Evolutionary conservation across 2,329 filamentous ascomycete species (phyloP).

Genomic region (Torrubiella hemipterigena): DNA sequence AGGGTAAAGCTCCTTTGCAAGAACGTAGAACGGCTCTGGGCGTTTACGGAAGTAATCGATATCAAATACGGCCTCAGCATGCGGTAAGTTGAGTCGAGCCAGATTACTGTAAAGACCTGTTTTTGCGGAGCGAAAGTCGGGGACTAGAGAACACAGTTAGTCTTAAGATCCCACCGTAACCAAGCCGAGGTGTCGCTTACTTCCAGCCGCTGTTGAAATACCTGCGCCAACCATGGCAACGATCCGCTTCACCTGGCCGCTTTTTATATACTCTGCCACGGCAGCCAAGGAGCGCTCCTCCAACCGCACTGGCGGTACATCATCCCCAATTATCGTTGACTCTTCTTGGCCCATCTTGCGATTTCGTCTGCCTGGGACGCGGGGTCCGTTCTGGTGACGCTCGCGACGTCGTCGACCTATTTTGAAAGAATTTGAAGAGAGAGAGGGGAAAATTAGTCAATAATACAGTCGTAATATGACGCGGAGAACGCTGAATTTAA

Average conservation of each 20-base stretch:
- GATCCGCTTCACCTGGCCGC: constrained; percentile 54
- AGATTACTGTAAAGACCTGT: constrained; percentile 93
- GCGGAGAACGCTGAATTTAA: too few relatives aligned
- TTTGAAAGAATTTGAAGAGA: constrained; percentile 13
- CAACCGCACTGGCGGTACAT: constrained; percentile 52
- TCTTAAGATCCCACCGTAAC: neutral
- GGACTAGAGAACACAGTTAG: constrained; percentile 42
- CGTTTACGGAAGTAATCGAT: constrained; percentile 78
- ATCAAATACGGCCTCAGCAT: constrained; percentile 89
- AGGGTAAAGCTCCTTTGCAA: constrained; percentile 86
- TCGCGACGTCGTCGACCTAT: constrained; percentile 27
- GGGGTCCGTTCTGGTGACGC: constrained; percentile 20
- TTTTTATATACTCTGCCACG: constrained; percentile 69
- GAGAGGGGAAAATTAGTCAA: too few relatives aligned
- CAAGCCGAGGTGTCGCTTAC: constrained; percentile 21
- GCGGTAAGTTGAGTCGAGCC: constrained; percentile 70
- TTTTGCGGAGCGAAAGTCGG: constrained; percentile 87
- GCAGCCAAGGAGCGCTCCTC: constrained; percentile 56
- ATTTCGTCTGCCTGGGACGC: constrained; percentile 18
- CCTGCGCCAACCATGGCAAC: constrained; percentile 88
- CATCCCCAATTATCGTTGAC: constrained; percentile 52
- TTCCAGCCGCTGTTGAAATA: constrained; percentile 64
- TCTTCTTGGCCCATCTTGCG: constrained; percentile 78
- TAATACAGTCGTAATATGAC: too few relatives aligned
- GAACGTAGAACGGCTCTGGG: constrained; percentile 80